Conservation (phyloP, 768 basidiomycete genomes). For the Lactifluus echinatus region DNA sequence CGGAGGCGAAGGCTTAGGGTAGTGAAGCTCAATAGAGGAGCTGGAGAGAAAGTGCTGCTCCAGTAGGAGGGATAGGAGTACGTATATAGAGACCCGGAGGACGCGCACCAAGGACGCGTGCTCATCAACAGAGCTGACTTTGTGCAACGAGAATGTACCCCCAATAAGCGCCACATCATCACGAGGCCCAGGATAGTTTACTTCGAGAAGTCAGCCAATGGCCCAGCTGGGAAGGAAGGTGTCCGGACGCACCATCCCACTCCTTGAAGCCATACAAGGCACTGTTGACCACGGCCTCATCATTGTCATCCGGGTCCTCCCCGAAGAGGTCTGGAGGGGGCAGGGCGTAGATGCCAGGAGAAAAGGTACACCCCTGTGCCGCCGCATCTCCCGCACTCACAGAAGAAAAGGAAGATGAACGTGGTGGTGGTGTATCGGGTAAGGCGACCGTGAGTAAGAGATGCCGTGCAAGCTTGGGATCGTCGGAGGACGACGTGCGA, state of each 20-base stretch:
- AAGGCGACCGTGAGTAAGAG: slow-evolving; percentile 41
- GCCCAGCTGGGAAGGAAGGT: neutral
- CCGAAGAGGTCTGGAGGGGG: slow-evolving; percentile 28
- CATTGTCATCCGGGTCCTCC: slow-evolving; percentile 15
- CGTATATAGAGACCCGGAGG: slow-evolving; percentile 45
- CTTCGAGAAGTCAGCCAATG: slow-evolving; percentile 6
- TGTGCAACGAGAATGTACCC: slow-evolving; percentile 51
- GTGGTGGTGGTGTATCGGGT: slow-evolving; percentile 24
- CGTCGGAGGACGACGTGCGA: slow-evolving; percentile 23
- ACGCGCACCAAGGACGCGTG: slow-evolving; percentile 38
- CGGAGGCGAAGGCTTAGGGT: slow-evolving; percentile 30
- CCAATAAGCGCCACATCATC: slow-evolving; percentile 40
- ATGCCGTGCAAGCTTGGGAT: slow-evolving; percentile 33
- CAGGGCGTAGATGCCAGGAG: slow-evolving; percentile 32
- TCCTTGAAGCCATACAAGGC: slow-evolving; percentile 45
- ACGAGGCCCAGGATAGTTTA: neutral
- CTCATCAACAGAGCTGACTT: slow-evolving; percentile 34
- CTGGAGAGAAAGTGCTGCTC: slow-evolving; percentile 51
- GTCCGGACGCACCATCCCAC: slow-evolving; percentile 37
- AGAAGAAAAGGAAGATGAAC: slow-evolving; percentile 33
- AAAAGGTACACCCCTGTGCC: slow-evolving; percentile 39
- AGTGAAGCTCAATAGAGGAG: slow-evolving; percentile 40
- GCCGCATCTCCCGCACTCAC: slow-evolving; percentile 31
- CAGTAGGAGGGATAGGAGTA: slow-evolving; percentile 49
- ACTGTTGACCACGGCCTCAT: slow-evolving; percentile 21